Conservation (phyloP, 2,329 filamentous ascomycete species). For the Ascochyta fabae region DNA sequence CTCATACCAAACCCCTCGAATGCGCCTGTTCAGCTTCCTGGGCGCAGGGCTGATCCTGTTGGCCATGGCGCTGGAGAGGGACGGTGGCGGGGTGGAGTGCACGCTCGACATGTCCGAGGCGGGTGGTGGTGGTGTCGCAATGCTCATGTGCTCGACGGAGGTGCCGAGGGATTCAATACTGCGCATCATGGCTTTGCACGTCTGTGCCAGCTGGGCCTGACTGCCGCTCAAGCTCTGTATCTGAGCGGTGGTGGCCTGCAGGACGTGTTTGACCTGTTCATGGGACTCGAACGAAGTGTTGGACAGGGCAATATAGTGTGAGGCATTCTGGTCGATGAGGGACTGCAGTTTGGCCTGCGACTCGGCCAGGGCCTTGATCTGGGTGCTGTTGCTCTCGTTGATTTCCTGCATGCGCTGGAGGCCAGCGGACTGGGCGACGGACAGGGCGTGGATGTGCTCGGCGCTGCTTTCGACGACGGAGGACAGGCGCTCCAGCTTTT, state of each 20-base stretch:
- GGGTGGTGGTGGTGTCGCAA: neutral
- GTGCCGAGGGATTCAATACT: constrained; percentile 32
- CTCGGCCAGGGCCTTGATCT: constrained; percentile 44
- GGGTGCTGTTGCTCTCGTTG: constrained; percentile 43
- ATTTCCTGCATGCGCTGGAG: constrained; percentile 47
- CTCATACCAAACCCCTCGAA: constrained; percentile 48
- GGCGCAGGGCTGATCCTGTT: constrained; percentile 39
- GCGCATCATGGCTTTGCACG: constrained; percentile 40
- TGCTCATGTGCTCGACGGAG: constrained; percentile 24
- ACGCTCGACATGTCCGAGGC: constrained; percentile 20
- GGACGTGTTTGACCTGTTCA: constrained; percentile 35
- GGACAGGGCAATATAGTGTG: constrained; percentile 45
- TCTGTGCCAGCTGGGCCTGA: constrained; percentile 37
- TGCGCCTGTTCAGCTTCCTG: constrained; percentile 41
- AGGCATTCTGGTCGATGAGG: constrained; percentile 42
- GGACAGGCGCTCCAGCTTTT: constrained; percentile 35
- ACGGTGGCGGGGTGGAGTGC: constrained; percentile 17
- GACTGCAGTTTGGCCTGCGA: constrained; percentile 39
- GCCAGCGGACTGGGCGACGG: constrained; percentile 43
- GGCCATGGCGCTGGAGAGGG: constrained; percentile 21
- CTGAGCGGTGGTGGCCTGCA: constrained; percentile 37
- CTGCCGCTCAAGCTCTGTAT: constrained; percentile 37
- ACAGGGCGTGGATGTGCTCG: constrained; percentile 42
- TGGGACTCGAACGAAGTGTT: constrained; percentile 41
- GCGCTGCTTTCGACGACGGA: constrained; percentile 40